Evolutionary conservation across 1,284 basidiomycete genomes (phyloP).

Genomic region (Trichosporon ovoides): DNA sequence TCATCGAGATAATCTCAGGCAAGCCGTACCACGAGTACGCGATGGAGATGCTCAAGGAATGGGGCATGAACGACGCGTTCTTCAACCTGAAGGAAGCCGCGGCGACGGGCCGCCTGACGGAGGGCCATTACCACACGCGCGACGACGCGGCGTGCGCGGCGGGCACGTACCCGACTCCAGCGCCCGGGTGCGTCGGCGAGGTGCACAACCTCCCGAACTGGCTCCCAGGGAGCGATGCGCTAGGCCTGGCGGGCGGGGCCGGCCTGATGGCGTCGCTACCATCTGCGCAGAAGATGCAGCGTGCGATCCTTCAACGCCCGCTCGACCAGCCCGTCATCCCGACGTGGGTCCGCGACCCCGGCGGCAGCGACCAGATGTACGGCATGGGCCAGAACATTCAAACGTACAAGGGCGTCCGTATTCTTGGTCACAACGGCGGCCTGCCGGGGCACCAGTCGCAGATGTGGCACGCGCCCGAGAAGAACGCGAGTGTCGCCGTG

Average conservation of each 20-base stretch:
- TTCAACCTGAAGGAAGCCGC: slow-evolving; percentile 22
- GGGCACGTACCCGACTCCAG: not conserved
- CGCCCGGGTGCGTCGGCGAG: not conserved
- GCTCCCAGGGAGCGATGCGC: not conserved
- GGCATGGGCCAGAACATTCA: not conserved
- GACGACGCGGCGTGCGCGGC: not conserved
- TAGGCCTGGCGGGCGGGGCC: not conserved
- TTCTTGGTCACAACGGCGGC: slow-evolving; percentile 13
- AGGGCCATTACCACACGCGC: slow-evolving; percentile 1
- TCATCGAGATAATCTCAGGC: slow-evolving; percentile 30
- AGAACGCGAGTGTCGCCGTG: slow-evolving; percentile 13
- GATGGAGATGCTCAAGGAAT: slow-evolving; percentile 28
- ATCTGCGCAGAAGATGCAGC: not conserved
- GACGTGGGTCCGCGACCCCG: not conserved
- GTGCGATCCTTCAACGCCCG: not conserved
- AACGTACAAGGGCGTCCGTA: not conserved
- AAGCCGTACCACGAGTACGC: slow-evolving; percentile 26
- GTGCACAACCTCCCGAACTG: not conserved
- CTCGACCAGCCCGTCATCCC: not conserved
- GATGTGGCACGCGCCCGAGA: slow-evolving; percentile 12
- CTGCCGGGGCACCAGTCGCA: slow-evolving; percentile 15
- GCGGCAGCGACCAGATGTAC: not conserved
- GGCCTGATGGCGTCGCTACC: not conserved
- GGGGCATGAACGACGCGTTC: slow-evolving; percentile 29
- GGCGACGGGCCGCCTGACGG: slow-evolving; percentile 6